Base-by-base conservation (phyloP, 495 filamentous ascomycete genomes). In the Xylaria scruposa region DNA sequence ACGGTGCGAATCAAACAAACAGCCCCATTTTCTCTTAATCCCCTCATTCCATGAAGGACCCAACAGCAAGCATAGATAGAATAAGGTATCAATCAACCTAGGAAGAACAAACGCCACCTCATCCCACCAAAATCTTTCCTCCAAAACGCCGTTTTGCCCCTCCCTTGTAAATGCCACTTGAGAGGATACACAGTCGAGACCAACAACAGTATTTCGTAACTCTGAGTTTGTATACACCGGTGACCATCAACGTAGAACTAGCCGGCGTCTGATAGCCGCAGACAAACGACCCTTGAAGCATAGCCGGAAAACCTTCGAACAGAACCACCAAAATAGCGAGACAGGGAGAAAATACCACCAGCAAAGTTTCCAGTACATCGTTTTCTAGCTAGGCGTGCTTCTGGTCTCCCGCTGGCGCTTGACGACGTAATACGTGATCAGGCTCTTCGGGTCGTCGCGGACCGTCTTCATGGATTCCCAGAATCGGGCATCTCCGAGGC, bases 361-460 rank as follows among this genome's bases (percentile, higher is more conserved):
- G 53, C 70, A 66, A 10, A 71, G 19, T 31, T 36, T 6, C 24
- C 62, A 71, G 44, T 38, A 71, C 70, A 46, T 56, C 49, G 12
- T 62, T 29, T 44, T 68, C 70, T 72, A 72, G 56, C 12, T 15
- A 54, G 70, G 47, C 24, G 63, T 68, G 42, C n/a, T 68, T 60
- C 21, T 65, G 13, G 69, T 51, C 75, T 88, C 87, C 70, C 85
- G 77, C 80, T 89, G 86, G 74, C 82, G 82, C 80, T 90, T 92
- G 21, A 91, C 91, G 77, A 94, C 90, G 81, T 93, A 95, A 78
- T 95, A 95, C n/a, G 90, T 92, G 72, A 95, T 88, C 70, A 95
- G 77, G 71, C 91, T 93, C 76, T 91, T 91, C 6, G 90, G 88
- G 54, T 90, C 90, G 46, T 91, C 90, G 68, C 84, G 87, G 42